These are phyloP conservation scores for Vitis vinifera DNA, from an alignment of 164 flowering plant genomes.

Conservation along the genomic window DNA sequence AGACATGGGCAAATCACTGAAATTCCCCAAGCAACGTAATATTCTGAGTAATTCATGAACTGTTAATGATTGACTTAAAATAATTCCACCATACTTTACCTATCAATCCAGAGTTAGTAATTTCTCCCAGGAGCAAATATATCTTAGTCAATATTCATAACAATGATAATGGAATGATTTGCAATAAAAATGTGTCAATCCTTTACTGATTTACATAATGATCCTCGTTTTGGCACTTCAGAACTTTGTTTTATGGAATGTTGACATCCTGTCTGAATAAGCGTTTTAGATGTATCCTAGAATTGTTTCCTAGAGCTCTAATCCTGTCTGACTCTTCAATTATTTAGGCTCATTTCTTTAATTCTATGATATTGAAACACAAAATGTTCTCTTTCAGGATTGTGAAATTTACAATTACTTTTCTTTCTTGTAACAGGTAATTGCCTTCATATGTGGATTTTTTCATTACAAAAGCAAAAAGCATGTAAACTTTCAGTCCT, in stretches of 20 bases:
- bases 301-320: neutral
- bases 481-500: slow-evolving; percentile 54
- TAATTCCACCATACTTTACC: neutral
- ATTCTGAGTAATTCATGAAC: no score
- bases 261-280: no score
- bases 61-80: no score
- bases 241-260: no score
- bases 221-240: no score
- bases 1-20: neutral
- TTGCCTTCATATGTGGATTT: slow-evolving; percentile 83
- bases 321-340: neutral
- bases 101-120: neutral
- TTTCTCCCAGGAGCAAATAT: neutral
- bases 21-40: no score
- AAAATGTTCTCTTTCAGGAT: neutral
- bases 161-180: neutral
- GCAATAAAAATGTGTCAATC: neutral
- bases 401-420: neutral
- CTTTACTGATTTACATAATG: neutral
- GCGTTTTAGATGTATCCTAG: no score
- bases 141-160: neutral
- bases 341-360: neutral
- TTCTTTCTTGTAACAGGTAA: slow-evolving; percentile 45
- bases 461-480: slow-evolving; percentile 59
- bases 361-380: no score